phyloP scores from a whole-genome alignment of 2,329 filamentous ascomycete species.

The Cryphonectria naterciae region DNA sequence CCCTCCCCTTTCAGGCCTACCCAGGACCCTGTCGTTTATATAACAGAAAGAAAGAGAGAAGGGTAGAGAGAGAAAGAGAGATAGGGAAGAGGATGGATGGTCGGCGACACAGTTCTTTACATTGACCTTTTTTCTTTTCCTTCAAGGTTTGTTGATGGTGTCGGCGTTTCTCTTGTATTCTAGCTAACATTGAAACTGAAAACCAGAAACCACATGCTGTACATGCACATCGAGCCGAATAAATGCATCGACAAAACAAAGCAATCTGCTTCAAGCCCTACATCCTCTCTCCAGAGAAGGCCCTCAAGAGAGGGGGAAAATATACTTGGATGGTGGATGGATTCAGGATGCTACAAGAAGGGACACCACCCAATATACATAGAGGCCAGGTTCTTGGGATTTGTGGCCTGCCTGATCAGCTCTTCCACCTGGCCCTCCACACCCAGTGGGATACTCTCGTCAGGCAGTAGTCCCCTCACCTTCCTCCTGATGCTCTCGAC shows the following conservation, averaged over 20 bases:
- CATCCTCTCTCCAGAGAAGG: background rate
- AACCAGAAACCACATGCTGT: too few relatives aligned
- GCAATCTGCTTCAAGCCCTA: background rate
- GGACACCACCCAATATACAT: conserved; percentile 98
- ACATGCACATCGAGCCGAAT: too few relatives aligned
- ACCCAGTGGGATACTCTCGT: conserved; percentile 89
- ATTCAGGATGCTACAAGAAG: conserved; percentile 48
- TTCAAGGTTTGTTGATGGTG: too few relatives aligned
- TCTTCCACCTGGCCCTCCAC: conserved; percentile 98
- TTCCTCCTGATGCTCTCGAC: conserved; percentile 88
- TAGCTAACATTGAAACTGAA: too few relatives aligned
- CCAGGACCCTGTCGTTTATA: background rate
- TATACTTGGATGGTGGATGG: too few relatives aligned
- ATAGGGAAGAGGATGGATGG: too few relatives aligned
- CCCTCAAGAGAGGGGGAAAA: background rate
- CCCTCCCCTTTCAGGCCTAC: background rate
- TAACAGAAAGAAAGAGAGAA: background rate
- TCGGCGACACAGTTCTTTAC: too few relatives aligned
- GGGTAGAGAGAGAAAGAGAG: background rate
- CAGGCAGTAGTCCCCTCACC: conserved; percentile 78
- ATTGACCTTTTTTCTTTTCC: too few relatives aligned
- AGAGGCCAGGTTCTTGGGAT: conserved; percentile 75
- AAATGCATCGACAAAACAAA: too few relatives aligned
- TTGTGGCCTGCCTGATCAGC: conserved; percentile 83
- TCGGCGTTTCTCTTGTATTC: too few relatives aligned